Conservation (phyloP, 805 yeast genomes). For the Spathaspora arborariae region DNA sequence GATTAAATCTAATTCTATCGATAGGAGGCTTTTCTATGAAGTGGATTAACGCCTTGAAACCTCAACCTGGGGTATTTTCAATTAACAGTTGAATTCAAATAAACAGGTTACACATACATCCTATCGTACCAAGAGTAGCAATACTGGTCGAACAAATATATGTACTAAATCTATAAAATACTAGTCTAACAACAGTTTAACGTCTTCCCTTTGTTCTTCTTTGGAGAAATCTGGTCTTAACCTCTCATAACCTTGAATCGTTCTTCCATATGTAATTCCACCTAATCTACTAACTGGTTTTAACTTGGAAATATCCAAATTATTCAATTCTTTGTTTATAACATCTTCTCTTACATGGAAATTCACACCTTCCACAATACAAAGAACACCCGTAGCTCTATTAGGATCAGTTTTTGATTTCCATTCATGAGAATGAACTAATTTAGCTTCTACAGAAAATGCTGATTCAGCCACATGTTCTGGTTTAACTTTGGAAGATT, state of each 20-base stretch:
- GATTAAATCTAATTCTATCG: no score
- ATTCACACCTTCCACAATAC: constrained; percentile 52
- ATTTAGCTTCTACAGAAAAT: constrained; percentile 54
- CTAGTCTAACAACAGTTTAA: constrained; percentile 3
- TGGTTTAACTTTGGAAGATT: constrained; percentile 45
- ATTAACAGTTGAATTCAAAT: no score
- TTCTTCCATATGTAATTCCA: constrained; percentile 42
- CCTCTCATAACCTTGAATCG: constrained; percentile 42
- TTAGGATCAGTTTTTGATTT: constrained; percentile 35
- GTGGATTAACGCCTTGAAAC: no score
- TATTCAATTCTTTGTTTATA: constrained; percentile 34
- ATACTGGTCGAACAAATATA: no score
- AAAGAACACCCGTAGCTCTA: constrained; percentile 32
- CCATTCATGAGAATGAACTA: constrained; percentile 43
- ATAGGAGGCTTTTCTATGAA: no score
- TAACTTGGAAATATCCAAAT: constrained; percentile 43
- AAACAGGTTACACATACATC: no score
- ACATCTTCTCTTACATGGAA: constrained; percentile 58
- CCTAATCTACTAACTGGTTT: constrained; percentile 55
- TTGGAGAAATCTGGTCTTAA: constrained; percentile 39
- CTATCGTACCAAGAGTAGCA: no score
- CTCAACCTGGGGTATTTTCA: no score
- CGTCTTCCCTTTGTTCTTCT: constrained; percentile 6
- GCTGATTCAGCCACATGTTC: constrained; percentile 61
- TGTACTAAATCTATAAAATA: no score